A percentile compares a stretch with the other conserved stretches of the same genome.
Conservation (phyloP, 1,284 basidiomycete species). For the Cryptococcus sp. region DNA sequence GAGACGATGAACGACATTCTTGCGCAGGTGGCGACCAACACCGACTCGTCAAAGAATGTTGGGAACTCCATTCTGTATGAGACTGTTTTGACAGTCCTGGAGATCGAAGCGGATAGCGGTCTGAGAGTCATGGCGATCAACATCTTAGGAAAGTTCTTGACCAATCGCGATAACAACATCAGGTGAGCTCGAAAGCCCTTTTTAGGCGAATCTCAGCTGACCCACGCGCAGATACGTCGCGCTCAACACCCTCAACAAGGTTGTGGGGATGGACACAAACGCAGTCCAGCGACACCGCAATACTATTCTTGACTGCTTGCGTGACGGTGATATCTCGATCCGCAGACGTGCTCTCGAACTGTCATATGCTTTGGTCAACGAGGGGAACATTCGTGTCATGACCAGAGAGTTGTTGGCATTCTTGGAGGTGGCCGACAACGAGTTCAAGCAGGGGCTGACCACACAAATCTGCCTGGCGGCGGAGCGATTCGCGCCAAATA, state of each 20-base stretch:
- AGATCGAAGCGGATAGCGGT: conserved; percentile 95
- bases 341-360: conserved; percentile 93
- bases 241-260: conserved; percentile 97
- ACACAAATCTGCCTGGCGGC: conserved; percentile 96
- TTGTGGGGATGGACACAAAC: conserved; percentile 96
- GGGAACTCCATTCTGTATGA: conserved; percentile 98
- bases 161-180: conserved; percentile 98
- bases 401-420: conserved; percentile 92
- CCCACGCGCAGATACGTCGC: conserved; percentile 78
- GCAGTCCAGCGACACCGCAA: conserved; percentile 97
- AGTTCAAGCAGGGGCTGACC: conserved; percentile 97
- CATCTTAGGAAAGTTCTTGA: conserved; percentile 96
- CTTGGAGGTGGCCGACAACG: conserved; percentile 96
- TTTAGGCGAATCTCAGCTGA: conserved; percentile 6
- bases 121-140: conserved; percentile 99
- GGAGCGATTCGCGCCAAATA: conserved; percentile 95
- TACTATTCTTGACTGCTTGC: conserved; percentile 95
- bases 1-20: conserved; percentile 99
- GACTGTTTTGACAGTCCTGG: conserved; percentile 94
- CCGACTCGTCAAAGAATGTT: conserved; percentile 96
- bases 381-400: conserved; percentile 88
- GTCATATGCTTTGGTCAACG: conserved; percentile 96
- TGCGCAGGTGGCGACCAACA: conserved; percentile 98
- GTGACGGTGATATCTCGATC: conserved; percentile 98
- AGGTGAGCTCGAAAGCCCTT: conserved; percentile 60